These are phyloP conservation scores for Didymellaceae sp. DNA, from an alignment of 2,329 filamentous ascomycete species.

Conservation along the genomic window DNA sequence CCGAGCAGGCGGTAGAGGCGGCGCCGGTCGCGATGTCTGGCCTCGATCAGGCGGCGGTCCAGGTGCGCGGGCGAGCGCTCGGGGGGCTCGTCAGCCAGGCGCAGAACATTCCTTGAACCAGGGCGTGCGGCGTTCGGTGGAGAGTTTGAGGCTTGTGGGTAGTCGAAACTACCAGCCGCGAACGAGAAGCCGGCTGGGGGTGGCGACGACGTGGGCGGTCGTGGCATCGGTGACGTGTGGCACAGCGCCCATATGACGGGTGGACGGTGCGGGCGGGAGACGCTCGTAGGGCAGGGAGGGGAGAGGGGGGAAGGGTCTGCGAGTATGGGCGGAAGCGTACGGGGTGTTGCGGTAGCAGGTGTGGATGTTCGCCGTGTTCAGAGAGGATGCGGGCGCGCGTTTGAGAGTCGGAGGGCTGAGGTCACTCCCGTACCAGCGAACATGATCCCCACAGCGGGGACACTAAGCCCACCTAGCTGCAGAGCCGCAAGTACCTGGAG, in stretches of 20 bases:
- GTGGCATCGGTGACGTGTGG: conserved; percentile 40
- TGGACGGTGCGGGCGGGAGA: too few relatives aligned
- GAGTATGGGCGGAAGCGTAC: neutral
- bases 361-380: too few relatives aligned
- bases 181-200: conserved; percentile 39
- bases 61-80: conserved; percentile 16
- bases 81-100: conserved; percentile 17
- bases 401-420: neutral
- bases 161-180: conserved; percentile 53
- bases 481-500: conserved; percentile 24
- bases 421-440: neutral
- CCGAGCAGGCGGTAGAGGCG: conserved; percentile 29
- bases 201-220: conserved; percentile 38
- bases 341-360: neutral
- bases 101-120: conserved; percentile 15
- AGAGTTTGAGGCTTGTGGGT: conserved; percentile 51
- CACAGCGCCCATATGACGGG: conserved; percentile 21
- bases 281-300: neutral
- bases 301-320: neutral
- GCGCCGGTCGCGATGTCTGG: conserved; percentile 21
- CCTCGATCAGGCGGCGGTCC: conserved; percentile 17
- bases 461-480: conserved; percentile 11
- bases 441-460: conserved; percentile 7
- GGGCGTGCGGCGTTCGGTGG: conserved; percentile 20
- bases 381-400: too few relatives aligned